These are phyloP conservation scores for Trametes maxima DNA, from an alignment of 768 basidiomycete species.

Conservation along the genomic window DNA sequence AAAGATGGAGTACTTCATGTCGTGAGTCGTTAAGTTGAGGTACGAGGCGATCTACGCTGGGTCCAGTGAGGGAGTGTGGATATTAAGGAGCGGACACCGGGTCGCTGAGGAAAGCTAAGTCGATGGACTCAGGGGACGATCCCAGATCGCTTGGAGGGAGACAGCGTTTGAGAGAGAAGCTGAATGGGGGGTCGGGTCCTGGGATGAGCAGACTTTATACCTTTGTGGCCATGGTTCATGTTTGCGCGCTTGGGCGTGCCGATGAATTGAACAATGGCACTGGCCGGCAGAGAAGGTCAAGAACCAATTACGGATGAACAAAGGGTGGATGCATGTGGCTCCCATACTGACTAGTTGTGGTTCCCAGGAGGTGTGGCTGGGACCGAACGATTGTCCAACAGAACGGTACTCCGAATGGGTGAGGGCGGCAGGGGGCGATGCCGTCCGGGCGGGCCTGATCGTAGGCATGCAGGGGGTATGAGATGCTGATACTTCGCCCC, in stretches of 20 bases:
- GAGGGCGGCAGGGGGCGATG: constrained; percentile 3
- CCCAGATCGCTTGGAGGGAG: constrained; percentile 14
- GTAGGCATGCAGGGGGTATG: constrained; percentile 2
- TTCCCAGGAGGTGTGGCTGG: not conserved
- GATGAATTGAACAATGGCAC: constrained; percentile 2
- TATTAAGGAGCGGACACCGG: constrained; percentile 17
- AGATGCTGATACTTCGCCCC: not conserved
- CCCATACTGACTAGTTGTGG: not conserved
- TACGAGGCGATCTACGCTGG: constrained; percentile 19
- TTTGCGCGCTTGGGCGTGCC: constrained; percentile 2
- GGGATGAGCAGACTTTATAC: not conserved
- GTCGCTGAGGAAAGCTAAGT: constrained; percentile 18
- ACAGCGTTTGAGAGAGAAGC: constrained; percentile 6
- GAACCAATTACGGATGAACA: constrained; percentile 6
- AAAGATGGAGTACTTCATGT: constrained; percentile 45
- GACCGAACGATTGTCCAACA: not conserved
- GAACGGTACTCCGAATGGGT: too few species aligned
- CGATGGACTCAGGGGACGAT: constrained; percentile 14
- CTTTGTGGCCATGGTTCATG: not conserved
- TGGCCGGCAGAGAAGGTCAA: not conserved
- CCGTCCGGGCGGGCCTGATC: not conserved
- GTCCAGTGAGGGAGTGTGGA: constrained; percentile 15
- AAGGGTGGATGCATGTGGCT: constrained; percentile 1
- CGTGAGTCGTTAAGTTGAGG: constrained; percentile 10
- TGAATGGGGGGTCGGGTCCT: not conserved